phyloP scores from a whole-genome alignment of 2,329 filamentous ascomycete genomes.

The Fusarium staphyleae region DNA sequence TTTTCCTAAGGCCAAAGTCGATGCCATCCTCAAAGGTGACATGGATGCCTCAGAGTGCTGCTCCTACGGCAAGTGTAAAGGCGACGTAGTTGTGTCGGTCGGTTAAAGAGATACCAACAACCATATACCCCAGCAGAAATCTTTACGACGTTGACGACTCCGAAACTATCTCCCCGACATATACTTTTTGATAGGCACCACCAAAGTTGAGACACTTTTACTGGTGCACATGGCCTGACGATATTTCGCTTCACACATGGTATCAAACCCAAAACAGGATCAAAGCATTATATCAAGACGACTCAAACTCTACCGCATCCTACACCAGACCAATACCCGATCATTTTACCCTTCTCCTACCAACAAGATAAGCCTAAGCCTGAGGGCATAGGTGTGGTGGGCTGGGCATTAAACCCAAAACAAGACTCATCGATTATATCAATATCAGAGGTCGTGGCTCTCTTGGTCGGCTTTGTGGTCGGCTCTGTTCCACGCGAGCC shows the following conservation, averaged over 20 bases:
- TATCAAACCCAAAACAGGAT: background rate
- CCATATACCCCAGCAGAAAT: slow-evolving; percentile 5
- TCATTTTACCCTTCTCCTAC: background rate
- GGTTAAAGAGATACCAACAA: slow-evolving; percentile 37
- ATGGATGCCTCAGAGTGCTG: slow-evolving; percentile 60
- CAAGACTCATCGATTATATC: no score
- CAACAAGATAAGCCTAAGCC: background rate
- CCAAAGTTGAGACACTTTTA: background rate
- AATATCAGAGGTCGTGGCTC: no score
- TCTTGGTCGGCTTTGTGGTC: no score
- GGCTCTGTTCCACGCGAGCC: no score
- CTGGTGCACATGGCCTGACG: background rate
- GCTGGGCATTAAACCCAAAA: no score
- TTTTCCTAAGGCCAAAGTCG: slow-evolving; percentile 43
- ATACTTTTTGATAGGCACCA: background rate
- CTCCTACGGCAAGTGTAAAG: slow-evolving; percentile 60
- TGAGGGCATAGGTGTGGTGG: background rate
- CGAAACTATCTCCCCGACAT: background rate
- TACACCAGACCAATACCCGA: background rate
- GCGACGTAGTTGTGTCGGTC: slow-evolving; percentile 57
- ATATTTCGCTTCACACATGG: background rate
- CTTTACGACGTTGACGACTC: slow-evolving; percentile 30
- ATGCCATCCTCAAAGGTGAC: slow-evolving; percentile 56
- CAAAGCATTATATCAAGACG: background rate
- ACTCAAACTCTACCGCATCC: background rate